Conservation (phyloP, 2,329 filamentous ascomycete species). For the Xylaria sp. region DNA sequence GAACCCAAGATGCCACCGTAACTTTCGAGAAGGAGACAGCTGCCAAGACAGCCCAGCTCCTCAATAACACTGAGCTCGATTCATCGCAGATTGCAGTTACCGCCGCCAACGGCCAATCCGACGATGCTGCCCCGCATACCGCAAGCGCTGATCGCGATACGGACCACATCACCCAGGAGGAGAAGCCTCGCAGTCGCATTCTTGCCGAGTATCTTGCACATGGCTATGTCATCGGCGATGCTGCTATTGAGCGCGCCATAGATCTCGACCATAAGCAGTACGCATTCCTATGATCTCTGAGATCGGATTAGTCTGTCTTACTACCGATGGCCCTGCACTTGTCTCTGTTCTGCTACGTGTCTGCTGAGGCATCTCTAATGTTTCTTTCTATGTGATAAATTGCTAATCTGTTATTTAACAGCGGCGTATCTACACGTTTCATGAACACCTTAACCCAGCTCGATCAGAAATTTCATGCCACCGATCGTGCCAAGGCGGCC, state of each 20-base stretch:
- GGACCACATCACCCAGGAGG: conserved; percentile 87
- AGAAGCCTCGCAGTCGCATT: conserved; percentile 95
- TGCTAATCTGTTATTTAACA: conserved; percentile 10
- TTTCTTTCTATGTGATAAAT: neutral
- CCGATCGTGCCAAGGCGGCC: conserved; percentile 83
- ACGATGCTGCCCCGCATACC: conserved; percentile 66
- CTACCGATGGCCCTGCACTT: neutral
- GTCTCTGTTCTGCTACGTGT: too few species aligned
- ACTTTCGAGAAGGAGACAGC: conserved; percentile 97
- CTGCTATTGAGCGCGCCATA: conserved; percentile 82
- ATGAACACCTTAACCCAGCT: conserved; percentile 78
- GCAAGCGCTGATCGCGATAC: conserved; percentile 66
- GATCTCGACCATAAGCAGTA: conserved; percentile 85
- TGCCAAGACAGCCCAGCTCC: conserved; percentile 93
- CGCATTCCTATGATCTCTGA: neutral
- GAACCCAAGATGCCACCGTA: conserved; percentile 86
- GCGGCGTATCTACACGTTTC: conserved; percentile 82
- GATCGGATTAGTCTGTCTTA: neutral
- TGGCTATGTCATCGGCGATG: conserved; percentile 83
- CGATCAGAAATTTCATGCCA: conserved; percentile 87
- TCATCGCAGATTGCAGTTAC: conserved; percentile 82
- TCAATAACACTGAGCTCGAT: conserved; percentile 96
- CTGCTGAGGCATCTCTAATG: too few species aligned
- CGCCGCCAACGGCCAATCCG: conserved; percentile 71
- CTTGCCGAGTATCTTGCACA: conserved; percentile 96